Evolutionary conservation across 441 rosid species (phyloP), one percentile per base, ranked within the genome.

Genomic region (Bruguiera hainesii): DNA sequence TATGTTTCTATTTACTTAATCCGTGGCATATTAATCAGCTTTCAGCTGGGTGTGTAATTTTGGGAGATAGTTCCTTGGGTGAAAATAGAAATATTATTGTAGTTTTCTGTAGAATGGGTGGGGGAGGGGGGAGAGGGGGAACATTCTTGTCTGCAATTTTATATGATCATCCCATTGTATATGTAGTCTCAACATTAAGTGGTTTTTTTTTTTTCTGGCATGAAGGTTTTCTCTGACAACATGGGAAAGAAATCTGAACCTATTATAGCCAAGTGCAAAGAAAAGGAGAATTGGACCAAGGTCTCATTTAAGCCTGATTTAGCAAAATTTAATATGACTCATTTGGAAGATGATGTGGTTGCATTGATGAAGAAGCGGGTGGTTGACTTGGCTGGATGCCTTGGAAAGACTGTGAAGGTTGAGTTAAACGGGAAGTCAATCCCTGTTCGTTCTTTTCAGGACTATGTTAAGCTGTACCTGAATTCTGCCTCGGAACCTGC

Each of bases 301-400:
- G 97, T 95, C 18, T 76, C 98, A 0, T 95, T 88, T 73, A 90
- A 81, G 83, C 98, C 97, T 0, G 99, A 95, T 71, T 69, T 92
- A 67, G 80, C 67, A 7, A 95, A 95, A 74, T 95, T 95, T 70
- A 83, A 76, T 74, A 95, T 95, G 98, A 76, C 77, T 25, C 80
- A 77, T 28, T 83, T 95, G 13, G 99, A 92, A 71, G 93, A 87
- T 2, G 99, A 95, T 70, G 99, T 87, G 70, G 90, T 95, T 66
- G 96, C 97, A 18, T 66, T 95, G 63, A 95, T 95, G 97, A 95
- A 75, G 53, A 92, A 92, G 81, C 72, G 98, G 29, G 99, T 95
- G 15, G 77, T 90, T 59, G 98, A 95, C 72, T 56, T 95, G 77
- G 97, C 98, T 76, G 99, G 99, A 4, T 92, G 98, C 67, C 90